phyloP scores from a whole-genome alignment of 257 asterid species.

The Thymus quinquecostatus region DNA sequence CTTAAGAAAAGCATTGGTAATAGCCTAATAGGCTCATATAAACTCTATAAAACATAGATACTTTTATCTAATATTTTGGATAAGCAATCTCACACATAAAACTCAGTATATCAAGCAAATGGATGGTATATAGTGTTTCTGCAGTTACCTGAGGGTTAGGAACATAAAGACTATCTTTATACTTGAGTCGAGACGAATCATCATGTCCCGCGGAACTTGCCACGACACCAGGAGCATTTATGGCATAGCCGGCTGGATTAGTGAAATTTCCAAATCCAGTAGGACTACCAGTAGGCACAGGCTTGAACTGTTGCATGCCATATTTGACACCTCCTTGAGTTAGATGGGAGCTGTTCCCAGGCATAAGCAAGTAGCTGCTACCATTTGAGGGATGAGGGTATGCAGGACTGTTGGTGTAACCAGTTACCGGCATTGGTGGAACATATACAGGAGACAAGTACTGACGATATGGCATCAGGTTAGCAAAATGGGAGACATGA shows the following conservation, averaged over 20 bases:
- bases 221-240: conserved; percentile 77
- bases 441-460: conserved; percentile 76
- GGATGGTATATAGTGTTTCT: neutral
- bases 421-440: conserved; percentile 88
- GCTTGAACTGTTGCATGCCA: conserved; percentile 88
- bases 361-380: conserved; percentile 79
- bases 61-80: neutral
- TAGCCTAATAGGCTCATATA: neutral
- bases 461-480: conserved; percentile 92
- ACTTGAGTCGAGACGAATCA: conserved; percentile 85
- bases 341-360: conserved; percentile 81
- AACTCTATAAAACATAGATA: neutral
- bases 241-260: conserved; percentile 79
- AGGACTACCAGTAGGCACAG: conserved; percentile 69
- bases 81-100: neutral
- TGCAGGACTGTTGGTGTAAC: conserved; percentile 82
- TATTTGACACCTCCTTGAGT: conserved; percentile 71
- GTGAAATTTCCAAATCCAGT: conserved; percentile 82
- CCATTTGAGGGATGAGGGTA: conserved; percentile 96
- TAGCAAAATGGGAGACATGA: conserved; percentile 77
- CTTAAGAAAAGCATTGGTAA: neutral
- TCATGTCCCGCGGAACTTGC: conserved; percentile 80
- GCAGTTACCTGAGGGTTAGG: conserved; percentile 84
- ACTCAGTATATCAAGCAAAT: neutral
- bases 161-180: conserved; percentile 75